These are phyloP conservation scores for Amanita subjunquillea DNA, from an alignment of 768 basidiomycete genomes.

Conservation along the genomic window DNA sequence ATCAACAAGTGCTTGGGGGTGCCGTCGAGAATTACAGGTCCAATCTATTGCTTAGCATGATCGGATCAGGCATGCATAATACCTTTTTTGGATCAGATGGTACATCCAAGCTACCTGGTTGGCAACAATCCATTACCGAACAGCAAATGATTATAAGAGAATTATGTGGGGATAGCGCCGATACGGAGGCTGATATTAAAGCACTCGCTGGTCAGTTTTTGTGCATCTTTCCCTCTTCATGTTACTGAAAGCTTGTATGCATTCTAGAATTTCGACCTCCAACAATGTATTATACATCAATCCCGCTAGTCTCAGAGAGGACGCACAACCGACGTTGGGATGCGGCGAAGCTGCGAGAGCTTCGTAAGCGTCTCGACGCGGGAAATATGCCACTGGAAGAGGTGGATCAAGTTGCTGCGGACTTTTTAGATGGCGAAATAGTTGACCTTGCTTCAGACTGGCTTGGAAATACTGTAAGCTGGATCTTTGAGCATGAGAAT, in stretches of 20 bases:
- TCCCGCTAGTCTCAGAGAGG: slow-evolving; percentile 82
- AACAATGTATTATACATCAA: slow-evolving; percentile 93
- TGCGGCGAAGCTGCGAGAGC: slow-evolving; percentile 84
- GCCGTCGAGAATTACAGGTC: slow-evolving; percentile 92
- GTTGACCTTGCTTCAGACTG: slow-evolving; percentile 95
- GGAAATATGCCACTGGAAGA: slow-evolving; percentile 77
- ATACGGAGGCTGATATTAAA: slow-evolving; percentile 79
- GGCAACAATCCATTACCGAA: slow-evolving; percentile 73
- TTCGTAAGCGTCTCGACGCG: slow-evolving; percentile 91
- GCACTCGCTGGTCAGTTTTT: slow-evolving; percentile 67
- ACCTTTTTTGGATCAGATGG: slow-evolving; percentile 46
- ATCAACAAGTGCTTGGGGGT: slow-evolving; percentile 88
- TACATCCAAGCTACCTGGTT: slow-evolving; percentile 51
- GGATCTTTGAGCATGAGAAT: not conserved
- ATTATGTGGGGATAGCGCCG: slow-evolving; percentile 63
- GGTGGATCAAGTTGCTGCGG: slow-evolving; percentile 81
- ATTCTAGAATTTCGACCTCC: slow-evolving; percentile 81
- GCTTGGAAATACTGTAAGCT: slow-evolving; percentile 87
- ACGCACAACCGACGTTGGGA: slow-evolving; percentile 86
- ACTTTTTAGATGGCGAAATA: slow-evolving; percentile 90
- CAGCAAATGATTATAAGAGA: slow-evolving; percentile 97
- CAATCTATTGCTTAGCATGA: slow-evolving; percentile 84
- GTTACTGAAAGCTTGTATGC: not conserved
- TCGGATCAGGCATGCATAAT: slow-evolving; percentile 63
- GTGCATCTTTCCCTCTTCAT: slow-evolving; percentile 1